phyloP scores from a whole-genome alignment of 1,284 basidiomycete species.

The Marasmius oreades region DNA sequence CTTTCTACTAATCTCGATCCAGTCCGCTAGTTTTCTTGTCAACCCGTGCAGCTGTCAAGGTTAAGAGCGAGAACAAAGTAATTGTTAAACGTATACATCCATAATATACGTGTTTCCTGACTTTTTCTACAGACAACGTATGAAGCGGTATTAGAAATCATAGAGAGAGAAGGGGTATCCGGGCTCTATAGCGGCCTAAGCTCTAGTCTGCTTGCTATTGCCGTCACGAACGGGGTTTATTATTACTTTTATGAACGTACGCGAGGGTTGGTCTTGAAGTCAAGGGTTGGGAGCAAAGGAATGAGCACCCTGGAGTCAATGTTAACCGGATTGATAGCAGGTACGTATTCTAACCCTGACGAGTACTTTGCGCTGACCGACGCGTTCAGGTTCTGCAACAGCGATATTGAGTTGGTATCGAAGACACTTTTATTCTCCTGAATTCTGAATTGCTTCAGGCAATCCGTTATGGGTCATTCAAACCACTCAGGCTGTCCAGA shows the following conservation, averaged over 20 bases:
- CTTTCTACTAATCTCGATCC: constrained; percentile 8
- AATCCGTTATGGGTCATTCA: constrained; percentile 98
- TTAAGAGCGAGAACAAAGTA: constrained; percentile 74
- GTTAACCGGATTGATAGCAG: constrained; percentile 85
- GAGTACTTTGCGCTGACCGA: background rate
- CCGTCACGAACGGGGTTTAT: constrained; percentile 90
- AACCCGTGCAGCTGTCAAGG: constrained; percentile 90
- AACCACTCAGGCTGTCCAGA: constrained; percentile 83
- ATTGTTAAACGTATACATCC: constrained; percentile 11
- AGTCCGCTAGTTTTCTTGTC: constrained; percentile 92
- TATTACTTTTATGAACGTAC: constrained; percentile 84
- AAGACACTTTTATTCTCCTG: background rate
- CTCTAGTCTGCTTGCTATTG: constrained; percentile 88
- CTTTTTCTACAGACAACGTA: constrained; percentile 41
- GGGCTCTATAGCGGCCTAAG: constrained; percentile 89
- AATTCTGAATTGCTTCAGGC: constrained; percentile 8
- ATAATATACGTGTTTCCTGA: too few relatives aligned
- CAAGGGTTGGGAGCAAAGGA: constrained; percentile 59
- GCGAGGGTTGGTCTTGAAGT: constrained; percentile 51
- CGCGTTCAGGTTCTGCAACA: constrained; percentile 74
- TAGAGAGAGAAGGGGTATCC: constrained; percentile 81
- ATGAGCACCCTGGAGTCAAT: constrained; percentile 88
- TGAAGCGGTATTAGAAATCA: constrained; percentile 68
- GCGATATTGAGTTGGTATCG: constrained; percentile 64
- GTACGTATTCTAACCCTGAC: constrained; percentile 31